Base-by-base conservation (phyloP, 306 rosid species). In the Herpetospermum pedunculosum region DNA sequence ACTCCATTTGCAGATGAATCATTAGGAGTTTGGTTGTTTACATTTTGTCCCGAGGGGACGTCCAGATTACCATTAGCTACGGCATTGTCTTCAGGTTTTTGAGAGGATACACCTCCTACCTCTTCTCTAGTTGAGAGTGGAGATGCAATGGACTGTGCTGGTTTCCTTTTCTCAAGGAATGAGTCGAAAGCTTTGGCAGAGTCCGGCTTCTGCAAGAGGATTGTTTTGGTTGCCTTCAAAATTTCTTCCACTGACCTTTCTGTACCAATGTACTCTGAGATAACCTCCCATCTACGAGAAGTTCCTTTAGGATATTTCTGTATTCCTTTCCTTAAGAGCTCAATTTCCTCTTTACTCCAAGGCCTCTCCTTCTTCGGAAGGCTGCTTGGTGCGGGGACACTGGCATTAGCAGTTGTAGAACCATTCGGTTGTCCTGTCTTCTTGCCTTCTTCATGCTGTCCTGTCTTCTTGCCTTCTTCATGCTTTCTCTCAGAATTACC, bases 191-290 rank as follows among this genome's bases (percentile, higher is more conserved):
- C 96, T 76, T 92, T 95, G 58, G 92, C 58, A 41, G 95, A 82
- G 85, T 95, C 99, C 5, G 99, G 99, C 84, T 95, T 95, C 81
- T 95, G 97, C 15, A 95, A 92, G 76, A 95, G 99, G 68, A 89
- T 92, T 1, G 95, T 88, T 81, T 95, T 95, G 40, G 97, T 89
- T 67, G 99, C 99, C 89, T 89, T 91, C 80, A 95, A 75, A 70
- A 95, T 95, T 84, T 95, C 99, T 78, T 95, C 99, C 37, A 95
- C 99, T 18, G 97, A 85, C 83, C 99, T 92, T 64, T 86, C 89
- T 0, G 97, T 92, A 28, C 97, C 96, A 76, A 95, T 88, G 84
- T 91, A 95, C 13, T 91, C 99, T 21, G 99, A 92, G 80, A 95
- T 84, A 77, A 95, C 99, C 79, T 89, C 97, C 99, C 99, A 95